Percentiles rank a stretch among this genome's conserved stretches.
phyloP scores from a whole-genome alignment of 2,329 filamentous ascomycete genomes.

The Myriosclerotinia scirpicola region DNA sequence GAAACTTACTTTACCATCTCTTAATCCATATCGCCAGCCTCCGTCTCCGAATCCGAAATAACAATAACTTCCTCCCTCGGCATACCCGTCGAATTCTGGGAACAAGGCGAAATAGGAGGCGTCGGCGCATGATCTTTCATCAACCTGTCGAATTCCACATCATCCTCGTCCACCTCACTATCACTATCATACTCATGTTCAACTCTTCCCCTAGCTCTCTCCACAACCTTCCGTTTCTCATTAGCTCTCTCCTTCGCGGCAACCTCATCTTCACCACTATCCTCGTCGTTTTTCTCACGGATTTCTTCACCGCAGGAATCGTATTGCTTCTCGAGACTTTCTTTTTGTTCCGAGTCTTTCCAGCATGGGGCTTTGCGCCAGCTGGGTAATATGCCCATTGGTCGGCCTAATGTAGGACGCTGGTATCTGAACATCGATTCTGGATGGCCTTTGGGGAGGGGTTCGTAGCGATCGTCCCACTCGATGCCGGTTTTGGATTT shows the following conservation, averaged over 20 bases:
- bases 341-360: constrained; percentile 5
- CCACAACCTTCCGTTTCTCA: background rate
- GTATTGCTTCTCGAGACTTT: background rate
- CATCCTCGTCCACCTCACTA: constrained; percentile 20
- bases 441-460: background rate
- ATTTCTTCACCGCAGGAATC: constrained; percentile 14
- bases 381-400: constrained; percentile 29
- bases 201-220: background rate
- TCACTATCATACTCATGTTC: constrained; percentile 21
- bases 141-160: background rate
- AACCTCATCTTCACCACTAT: constrained; percentile 10
- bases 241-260: background rate
- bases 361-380: constrained; percentile 19
- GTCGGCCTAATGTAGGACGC: constrained; percentile 26
- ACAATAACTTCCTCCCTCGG: background rate
- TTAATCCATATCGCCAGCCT: background rate
- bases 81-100: too few relatives aligned
- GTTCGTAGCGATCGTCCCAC: constrained; percentile 55
- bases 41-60: constrained; percentile 5
- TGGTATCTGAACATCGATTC: constrained; percentile 26
- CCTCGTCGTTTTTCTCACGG: background rate
- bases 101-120: background rate
- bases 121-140: background rate
- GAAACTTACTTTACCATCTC: background rate
- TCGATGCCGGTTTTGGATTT: constrained; percentile 54